Conservation (phyloP, 2,329 filamentous ascomycete species). For the Pseudogymnoascus verrucosus region DNA sequence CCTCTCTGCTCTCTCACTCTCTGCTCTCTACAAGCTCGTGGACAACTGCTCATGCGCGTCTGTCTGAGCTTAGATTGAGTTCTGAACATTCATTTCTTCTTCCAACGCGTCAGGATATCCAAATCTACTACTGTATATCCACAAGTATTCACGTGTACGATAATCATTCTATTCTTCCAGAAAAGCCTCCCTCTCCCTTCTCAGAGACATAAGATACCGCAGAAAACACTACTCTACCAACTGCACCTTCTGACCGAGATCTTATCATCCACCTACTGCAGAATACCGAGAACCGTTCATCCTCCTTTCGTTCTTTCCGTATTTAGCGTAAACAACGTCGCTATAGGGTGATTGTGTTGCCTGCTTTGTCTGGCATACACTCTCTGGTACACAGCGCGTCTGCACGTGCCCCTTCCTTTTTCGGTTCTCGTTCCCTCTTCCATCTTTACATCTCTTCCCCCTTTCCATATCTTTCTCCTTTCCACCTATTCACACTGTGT, state of each 20-base stretch:
- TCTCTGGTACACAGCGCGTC: neutral
- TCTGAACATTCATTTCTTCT: neutral
- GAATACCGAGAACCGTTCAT: neutral
- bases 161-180: neutral
- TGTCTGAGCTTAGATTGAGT: neutral
- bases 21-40: neutral
- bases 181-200: neutral
- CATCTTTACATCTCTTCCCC: neutral
- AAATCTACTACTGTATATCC: neutral
- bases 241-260: neutral
- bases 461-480: no score
- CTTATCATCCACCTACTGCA: neutral
- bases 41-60: neutral
- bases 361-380: neutral
- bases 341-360: neutral
- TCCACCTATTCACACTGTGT: no score
- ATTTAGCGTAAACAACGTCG: neutral
- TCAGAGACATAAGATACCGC: neutral
- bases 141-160: neutral
- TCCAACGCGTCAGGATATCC: neutral
- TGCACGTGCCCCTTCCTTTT: neutral
- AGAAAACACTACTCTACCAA: neutral
- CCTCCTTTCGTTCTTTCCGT: neutral
- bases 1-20: no score
- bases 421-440: neutral